Base-by-base conservation (phyloP, 179 eudicot species). In the Sideroxylon spinosum region DNA sequence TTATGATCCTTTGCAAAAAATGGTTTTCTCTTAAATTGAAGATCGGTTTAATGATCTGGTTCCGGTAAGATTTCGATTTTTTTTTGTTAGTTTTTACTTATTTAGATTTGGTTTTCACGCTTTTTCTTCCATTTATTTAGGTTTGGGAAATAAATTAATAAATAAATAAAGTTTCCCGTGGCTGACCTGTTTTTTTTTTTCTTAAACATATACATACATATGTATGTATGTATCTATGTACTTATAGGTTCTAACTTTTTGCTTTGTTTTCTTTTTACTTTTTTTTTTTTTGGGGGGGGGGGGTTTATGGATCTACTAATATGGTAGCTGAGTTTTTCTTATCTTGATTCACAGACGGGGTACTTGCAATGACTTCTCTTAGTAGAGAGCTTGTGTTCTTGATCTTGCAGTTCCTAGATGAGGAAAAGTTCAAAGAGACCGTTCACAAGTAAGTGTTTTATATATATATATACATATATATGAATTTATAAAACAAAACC, bases 371-470 rank as follows among this genome's bases (percentile, higher is more conserved):
- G 98, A 88, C 98, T 13, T 95, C 98, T 84, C 90, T 95, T 61
- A 95, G 98, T 78, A 95, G 97, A 86, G 98, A 95, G 86, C 93
- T 95, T 72, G 98, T 95, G 80, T 95, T 95, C 86, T 81, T 93
- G 82, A 95, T 95, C 86, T 84, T 95, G 56, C 98, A 95, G 90
- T 95, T 95, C 85, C 86, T 95, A 70, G 98, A 95, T 89, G 98
- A 94, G 76, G 98, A 94, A 78, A 92, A 94, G 86, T 94, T 92
- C 81, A 93, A 95, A 73, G 98, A 95, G 82, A 89, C 97, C 76
- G 97, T 95, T 80, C 98, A 95, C 91, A 95, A 85, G 98, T 95
- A 82, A n/a, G 97, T 82, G 60, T 12, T 73, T 81, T 75, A n/a
- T n/a, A n/a, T n/a, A n/a, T n/a, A n/a, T n/a, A n/a, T n/a, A n/a